Evolutionary conservation across 805 yeast genomes (phyloP).

Genomic region (Lipomyces mesembrius): DNA sequence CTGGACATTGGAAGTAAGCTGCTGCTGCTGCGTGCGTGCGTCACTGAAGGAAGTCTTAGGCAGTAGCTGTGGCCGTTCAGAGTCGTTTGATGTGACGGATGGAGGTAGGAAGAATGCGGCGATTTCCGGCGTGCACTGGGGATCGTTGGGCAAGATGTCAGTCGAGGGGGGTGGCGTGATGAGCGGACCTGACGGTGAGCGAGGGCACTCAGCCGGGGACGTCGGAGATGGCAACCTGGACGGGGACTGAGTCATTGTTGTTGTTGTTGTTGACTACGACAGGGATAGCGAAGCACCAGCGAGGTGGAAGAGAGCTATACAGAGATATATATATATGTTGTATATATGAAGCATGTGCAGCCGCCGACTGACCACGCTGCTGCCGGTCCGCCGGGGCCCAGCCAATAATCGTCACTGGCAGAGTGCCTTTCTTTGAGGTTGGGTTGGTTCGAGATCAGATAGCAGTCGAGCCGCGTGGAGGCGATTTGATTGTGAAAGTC

Average conservation of each 20-base stretch:
- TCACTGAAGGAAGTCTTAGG: background rate
- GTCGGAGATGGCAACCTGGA: background rate
- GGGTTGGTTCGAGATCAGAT: background rate
- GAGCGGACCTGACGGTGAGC: constrained; percentile 12
- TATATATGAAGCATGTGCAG: no score
- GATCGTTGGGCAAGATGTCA: constrained; percentile 34
- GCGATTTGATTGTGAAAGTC: background rate
- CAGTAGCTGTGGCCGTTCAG: background rate
- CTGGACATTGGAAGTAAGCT: background rate
- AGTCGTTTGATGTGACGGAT: constrained; percentile 10
- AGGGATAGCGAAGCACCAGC: no score
- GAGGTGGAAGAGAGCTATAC: no score
- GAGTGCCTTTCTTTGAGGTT: background rate
- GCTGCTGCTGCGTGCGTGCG: constrained; percentile 5
- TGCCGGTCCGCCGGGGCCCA: background rate
- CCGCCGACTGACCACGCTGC: no score
- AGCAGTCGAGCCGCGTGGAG: background rate
- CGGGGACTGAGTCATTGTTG: background rate
- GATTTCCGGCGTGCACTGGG: constrained; percentile 19
- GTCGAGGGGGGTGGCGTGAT: constrained; percentile 38
- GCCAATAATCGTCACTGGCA: background rate
- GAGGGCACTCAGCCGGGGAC: background rate
- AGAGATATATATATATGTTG: no score
- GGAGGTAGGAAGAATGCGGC: constrained; percentile 31
- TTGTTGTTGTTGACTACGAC: background rate